Evolutionary conservation across 2,329 filamentous ascomycete genomes (phyloP), one percentile per base, ranked within the genome.

Genomic region (Ophiostoma angusticollis): DNA sequence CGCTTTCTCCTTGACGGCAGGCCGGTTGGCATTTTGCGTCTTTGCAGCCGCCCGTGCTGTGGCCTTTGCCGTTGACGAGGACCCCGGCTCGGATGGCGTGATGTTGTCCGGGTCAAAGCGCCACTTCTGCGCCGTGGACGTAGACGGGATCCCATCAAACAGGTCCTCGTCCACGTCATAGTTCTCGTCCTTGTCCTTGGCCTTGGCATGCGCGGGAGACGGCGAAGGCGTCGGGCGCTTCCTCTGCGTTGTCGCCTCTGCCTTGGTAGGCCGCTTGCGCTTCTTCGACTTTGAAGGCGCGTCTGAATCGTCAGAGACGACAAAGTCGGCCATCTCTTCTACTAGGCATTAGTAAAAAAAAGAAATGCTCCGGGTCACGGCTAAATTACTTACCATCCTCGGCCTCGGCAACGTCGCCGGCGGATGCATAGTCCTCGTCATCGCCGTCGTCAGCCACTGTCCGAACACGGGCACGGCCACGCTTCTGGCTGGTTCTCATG

Each of bases 301-400:
- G 34, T 93, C 86, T 0, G 84, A 89, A 30, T 93, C 84, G 51
- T 95, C 87, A 0, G 81, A 77, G 5, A 81, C 86, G 18, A 96
- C 68, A 52, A 96, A 96, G 55, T 94, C 83, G 45, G 80, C 84
- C 63, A 93, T 75, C 39, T 91, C 84, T 60, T 69, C 64, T 72
- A 35, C 2, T 4, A 11, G 16, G 16, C n/a, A 31, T 16, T 31
- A 31, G n/a, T 16, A 17, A n/a, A 32, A 28, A n/a, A n/a, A n/a
- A n/a, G n/a, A n/a, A n/a, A n/a, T n/a, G n/a, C n/a, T n/a, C n/a
- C n/a, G n/a, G n/a, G n/a, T n/a, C 23, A 24, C 23, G 23, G 11
- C 28, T 16, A 13, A 8, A 11, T 11, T 7, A 35, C 55, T 38
- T 58, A 78, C 72, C 74, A 53, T 78, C 75, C 47, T 78, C 75